A percentile compares a stretch with the other conserved stretches of the same genome.
Conservation (phyloP, 2,329 filamentous ascomycete species). For the Nectriaceae sp. region DNA sequence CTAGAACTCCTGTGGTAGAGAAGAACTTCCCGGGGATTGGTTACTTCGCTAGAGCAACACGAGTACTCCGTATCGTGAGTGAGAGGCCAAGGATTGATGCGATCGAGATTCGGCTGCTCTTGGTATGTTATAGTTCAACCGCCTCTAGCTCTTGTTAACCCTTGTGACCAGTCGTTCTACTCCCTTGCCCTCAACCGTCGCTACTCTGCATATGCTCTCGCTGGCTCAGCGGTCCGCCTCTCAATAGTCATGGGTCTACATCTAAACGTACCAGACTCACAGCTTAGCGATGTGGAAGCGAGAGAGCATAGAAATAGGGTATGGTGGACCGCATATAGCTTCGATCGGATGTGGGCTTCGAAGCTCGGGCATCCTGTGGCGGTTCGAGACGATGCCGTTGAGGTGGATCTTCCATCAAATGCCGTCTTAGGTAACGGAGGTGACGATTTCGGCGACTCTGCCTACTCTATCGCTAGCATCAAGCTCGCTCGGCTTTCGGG, state of each 20-base stretch:
- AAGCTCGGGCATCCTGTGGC: constrained; percentile 50
- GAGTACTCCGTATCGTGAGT: constrained; percentile 39
- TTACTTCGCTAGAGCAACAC: constrained; percentile 44
- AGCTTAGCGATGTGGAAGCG: constrained; percentile 38
- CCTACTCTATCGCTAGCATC: constrained; percentile 37
- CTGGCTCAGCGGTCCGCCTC: constrained; percentile 46
- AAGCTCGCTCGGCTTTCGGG: constrained; percentile 38
- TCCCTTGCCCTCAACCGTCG: constrained; percentile 46
- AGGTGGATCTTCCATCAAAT: constrained; percentile 43
- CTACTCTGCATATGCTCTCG: constrained; percentile 44
- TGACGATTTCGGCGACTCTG: constrained; percentile 35
- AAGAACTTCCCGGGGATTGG: constrained; percentile 43
- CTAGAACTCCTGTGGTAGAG: constrained; percentile 35
- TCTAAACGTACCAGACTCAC: constrained; percentile 38
- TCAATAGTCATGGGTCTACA: constrained; percentile 47
- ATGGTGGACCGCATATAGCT: constrained; percentile 46
- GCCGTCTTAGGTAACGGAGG: constrained; percentile 25
- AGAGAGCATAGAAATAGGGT: constrained; percentile 43
- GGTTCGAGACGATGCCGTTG: constrained; percentile 50
- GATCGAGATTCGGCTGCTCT: constrained; percentile 45
- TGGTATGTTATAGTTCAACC: constrained; percentile 34
- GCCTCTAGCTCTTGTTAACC: not conserved
- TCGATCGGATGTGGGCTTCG: constrained; percentile 50
- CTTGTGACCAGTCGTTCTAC: constrained; percentile 49
- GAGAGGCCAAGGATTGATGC: constrained; percentile 45